Evolutionary conservation across 225 moss, liverwort and hornwort species (phyloP).

Genomic region (Antitrichia curtipendula): DNA sequence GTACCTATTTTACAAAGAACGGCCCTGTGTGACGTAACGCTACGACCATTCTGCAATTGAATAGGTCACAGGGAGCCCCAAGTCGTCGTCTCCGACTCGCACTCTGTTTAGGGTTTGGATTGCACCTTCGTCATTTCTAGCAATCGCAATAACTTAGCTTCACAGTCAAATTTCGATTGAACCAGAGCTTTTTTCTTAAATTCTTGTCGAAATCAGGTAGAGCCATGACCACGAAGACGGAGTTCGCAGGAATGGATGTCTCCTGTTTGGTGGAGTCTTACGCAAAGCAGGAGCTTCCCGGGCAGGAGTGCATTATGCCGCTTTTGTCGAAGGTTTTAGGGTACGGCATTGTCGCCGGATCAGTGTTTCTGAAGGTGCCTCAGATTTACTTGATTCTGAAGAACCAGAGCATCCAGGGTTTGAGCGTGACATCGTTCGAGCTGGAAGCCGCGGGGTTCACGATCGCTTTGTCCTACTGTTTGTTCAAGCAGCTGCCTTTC

Average conservation of each 20-base stretch:
- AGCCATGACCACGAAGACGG: neutral
- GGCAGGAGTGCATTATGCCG: conserved; percentile 48
- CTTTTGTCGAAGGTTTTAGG: conserved; percentile 65
- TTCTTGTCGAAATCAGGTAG: neutral
- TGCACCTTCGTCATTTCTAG: neutral
- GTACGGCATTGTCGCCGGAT: conserved; percentile 58
- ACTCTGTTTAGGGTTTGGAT: neutral
- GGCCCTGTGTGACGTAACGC: neutral
- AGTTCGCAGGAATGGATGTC: conserved; percentile 59
- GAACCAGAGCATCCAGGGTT: conserved; percentile 70
- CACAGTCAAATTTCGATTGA: neutral
- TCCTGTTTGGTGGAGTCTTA: conserved; percentile 57
- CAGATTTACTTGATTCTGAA: conserved; percentile 74
- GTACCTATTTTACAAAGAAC: neutral
- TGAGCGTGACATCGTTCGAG: conserved; percentile 79
- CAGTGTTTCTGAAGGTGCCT: conserved; percentile 78
- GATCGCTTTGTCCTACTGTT: conserved; percentile 65
- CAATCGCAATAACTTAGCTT: neutral
- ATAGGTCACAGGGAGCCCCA: too few species aligned
- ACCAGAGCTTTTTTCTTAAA: too few species aligned
- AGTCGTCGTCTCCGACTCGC: neutral
- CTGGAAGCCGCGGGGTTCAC: conserved; percentile 79
- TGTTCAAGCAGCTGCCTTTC: conserved; percentile 72
- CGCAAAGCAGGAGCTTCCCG: conserved; percentile 35
- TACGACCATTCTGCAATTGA: neutral